Evolutionary conservation across 768 basidiomycete genomes (phyloP).

Genomic region (Udeniomyces megalosporus): DNA sequence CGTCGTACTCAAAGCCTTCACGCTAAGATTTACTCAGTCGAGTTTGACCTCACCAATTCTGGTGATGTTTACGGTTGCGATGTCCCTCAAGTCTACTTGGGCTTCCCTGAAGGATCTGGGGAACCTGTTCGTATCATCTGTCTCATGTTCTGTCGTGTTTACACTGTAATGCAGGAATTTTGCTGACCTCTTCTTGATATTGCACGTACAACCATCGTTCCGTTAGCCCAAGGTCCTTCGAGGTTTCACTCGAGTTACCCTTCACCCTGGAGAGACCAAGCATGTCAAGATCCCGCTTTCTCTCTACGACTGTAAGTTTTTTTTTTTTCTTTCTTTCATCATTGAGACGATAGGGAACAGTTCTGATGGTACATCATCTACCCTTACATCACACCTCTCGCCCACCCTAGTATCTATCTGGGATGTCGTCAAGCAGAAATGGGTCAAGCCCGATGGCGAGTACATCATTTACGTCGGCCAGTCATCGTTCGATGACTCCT

Average conservation of each 20-base stretch:
- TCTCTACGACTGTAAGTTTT: neutral
- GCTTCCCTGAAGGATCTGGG: slow-evolving; percentile 13
- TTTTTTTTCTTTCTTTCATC: too few relatives aligned
- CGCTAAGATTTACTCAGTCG: neutral
- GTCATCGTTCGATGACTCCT: neutral
- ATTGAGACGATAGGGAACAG: too few relatives aligned
- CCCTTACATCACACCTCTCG: too few relatives aligned
- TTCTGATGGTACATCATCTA: too few relatives aligned
- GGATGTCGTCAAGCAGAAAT: slow-evolving; percentile 8
- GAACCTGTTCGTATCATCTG: neutral
- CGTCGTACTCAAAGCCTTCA: neutral
- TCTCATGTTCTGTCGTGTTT: neutral
- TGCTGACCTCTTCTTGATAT: neutral
- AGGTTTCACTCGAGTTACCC: slow-evolving; percentile 19
- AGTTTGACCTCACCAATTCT: slow-evolving; percentile 49
- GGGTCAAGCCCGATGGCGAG: slow-evolving; percentile 5
- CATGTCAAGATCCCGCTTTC: neutral
- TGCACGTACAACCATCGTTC: neutral
- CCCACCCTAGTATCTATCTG: slow-evolving; percentile 2
- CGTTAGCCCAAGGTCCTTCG: slow-evolving; percentile 20
- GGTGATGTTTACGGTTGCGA: slow-evolving; percentile 51
- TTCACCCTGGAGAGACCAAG: slow-evolving; percentile 27
- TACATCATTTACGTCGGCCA: neutral
- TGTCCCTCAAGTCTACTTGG: slow-evolving; percentile 21
- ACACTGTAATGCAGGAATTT: neutral